A percentile compares a stretch with the other conserved stretches of the same genome.
Conservation (phyloP, 2,329 filamentous ascomycete species). For the Fusarium sp. region DNA sequence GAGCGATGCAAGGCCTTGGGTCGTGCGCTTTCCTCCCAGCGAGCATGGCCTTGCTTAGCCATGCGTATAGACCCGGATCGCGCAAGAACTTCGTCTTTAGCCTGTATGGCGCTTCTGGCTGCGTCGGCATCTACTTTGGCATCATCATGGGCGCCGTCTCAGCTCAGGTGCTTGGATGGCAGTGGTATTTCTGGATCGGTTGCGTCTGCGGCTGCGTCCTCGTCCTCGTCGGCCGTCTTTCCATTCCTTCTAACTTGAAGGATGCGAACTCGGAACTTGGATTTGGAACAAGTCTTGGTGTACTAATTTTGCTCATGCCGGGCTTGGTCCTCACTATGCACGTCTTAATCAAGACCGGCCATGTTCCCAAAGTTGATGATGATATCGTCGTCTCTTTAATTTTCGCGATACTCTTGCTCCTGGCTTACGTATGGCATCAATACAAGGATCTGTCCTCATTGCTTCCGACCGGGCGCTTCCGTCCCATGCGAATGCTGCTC, state of each 20-base stretch:
- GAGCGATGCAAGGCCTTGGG: constrained; percentile 81
- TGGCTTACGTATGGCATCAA: constrained; percentile 69
- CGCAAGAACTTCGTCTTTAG: constrained; percentile 78
- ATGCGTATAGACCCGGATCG: constrained; percentile 78
- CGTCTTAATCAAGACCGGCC: constrained; percentile 80
- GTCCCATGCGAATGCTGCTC: constrained; percentile 77
- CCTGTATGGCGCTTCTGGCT: constrained; percentile 72
- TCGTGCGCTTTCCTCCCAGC: constrained; percentile 76
- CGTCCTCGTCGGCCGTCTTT: constrained; percentile 61
- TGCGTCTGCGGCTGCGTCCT: constrained; percentile 60
- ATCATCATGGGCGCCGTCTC: constrained; percentile 78
- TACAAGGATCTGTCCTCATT: constrained; percentile 83
- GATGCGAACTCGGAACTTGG: constrained; percentile 40
- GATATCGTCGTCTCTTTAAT: constrained; percentile 77
- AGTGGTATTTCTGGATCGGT: constrained; percentile 81
- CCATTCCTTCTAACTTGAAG: constrained; percentile 55
- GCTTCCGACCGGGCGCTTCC: constrained; percentile 79
- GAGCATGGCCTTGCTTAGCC: constrained; percentile 78
- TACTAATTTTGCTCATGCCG: constrained; percentile 78
- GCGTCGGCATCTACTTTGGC: constrained; percentile 74
- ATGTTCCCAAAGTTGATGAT: constrained; percentile 77
- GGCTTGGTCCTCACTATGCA: constrained; percentile 81
- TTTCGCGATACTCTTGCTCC: constrained; percentile 73
- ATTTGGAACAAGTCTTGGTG: constrained; percentile 62
- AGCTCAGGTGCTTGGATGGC: constrained; percentile 74